Base-by-base conservation (phyloP, 2,329 filamentous ascomycete genomes). In the Trichoderma arundinaceum region DNA sequence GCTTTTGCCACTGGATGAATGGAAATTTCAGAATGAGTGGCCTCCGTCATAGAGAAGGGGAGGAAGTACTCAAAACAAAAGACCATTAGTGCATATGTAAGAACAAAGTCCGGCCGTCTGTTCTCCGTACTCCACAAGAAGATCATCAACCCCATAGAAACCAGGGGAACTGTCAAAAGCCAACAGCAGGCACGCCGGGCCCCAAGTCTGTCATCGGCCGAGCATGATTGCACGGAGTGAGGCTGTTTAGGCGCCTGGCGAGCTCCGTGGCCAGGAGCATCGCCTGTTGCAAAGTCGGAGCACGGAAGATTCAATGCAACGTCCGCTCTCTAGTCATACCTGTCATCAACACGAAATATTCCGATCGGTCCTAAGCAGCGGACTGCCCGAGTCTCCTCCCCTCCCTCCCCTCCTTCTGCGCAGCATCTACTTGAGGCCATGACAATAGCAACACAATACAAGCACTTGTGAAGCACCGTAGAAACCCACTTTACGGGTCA, bases 371-470 rank as follows among this genome's bases (percentile, higher is more conserved):
- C 41, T 19, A 22, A 33, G 32, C n/a, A 7, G 28, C 56, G 41
- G 56, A n/a, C 43, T 44, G 39, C 17, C 59, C 59, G 48, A 35
- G n/a, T n/a, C 35, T 35, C 15, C 4, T 15, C 35, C n/a, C 38
- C 15, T 35, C 19, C 7, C 35, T 19, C 58, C 35, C n/a, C n/a
- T n/a, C n/a, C n/a, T n/a, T n/a, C n/a, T n/a, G 12, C 22, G 46
- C n/a, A 12, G 9, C 58, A 61, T 35, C 6, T 19, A 33, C n/a
- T 9, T 39, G 17, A 6, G n/a, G 32, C 33, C 48, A 44, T 53
- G 59, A 53, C 58, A 62, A 53, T 62, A 62, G 48, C 48, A 62
- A 44, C 44, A 44, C 59, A 62, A 53, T 62, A 62, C 59, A 32
- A 41, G 22, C 15, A 33, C 15, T 17, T 39, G 17, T 6, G 43